Evolutionary conservation across 306 rosid genomes (phyloP).

Genomic region (Rosa chinensis): DNA sequence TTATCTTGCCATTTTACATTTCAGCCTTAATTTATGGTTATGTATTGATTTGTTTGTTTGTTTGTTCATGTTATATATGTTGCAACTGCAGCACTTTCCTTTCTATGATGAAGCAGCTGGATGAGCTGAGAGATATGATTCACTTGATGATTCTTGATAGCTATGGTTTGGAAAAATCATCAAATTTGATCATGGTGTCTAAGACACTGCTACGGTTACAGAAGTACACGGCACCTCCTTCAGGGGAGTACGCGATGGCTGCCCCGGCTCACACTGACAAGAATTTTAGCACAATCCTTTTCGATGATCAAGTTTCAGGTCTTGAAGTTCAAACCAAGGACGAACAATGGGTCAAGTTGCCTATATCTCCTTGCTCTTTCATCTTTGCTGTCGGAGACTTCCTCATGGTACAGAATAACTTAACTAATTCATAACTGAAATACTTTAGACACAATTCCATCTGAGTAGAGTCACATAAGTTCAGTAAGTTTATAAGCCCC

Average conservation of each 20-base stretch:
- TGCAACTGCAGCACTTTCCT: background rate
- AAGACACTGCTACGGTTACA: conserved; percentile 1
- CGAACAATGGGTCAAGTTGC: conserved; percentile 20
- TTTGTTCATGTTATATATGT: background rate
- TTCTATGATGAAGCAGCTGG: background rate
- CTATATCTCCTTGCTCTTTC: conserved; percentile 9
- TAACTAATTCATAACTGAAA: background rate
- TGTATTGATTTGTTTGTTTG: too few relatives aligned
- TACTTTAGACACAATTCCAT: background rate
- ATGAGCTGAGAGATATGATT: background rate
- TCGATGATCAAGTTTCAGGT: conserved; percentile 18
- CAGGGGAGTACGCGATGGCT: background rate
- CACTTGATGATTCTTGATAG: conserved; percentile 3
- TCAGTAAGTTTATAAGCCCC: too few relatives aligned
- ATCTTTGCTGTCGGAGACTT: conserved; percentile 13
- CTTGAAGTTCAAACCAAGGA: conserved; percentile 26
- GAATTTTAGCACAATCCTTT: background rate
- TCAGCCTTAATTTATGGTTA: too few relatives aligned
- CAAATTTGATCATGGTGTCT: background rate
- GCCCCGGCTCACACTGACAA: conserved; percentile 13
- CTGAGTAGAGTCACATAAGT: background rate
- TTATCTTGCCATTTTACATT: too few relatives aligned
- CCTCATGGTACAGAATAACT: conserved; percentile 14
- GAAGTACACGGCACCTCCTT: conserved; percentile 16
- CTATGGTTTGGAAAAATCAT: conserved; percentile 5